Conservation (phyloP, 148 eudicot species). For the Rhododendron griersonianum region DNA sequence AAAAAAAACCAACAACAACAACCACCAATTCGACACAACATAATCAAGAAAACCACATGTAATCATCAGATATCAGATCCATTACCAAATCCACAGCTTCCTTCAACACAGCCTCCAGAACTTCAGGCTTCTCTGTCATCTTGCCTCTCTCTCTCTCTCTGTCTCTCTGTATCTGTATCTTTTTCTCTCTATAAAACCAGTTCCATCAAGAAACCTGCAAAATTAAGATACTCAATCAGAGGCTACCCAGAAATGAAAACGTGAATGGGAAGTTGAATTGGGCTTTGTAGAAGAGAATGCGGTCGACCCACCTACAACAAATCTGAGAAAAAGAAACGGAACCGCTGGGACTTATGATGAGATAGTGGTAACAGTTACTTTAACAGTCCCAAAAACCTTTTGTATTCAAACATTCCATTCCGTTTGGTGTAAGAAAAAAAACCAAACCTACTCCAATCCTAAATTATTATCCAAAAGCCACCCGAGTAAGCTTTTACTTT, state of each 20-base stretch:
- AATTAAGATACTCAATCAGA: neutral
- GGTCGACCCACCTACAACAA: constrained; percentile 41
- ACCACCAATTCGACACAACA: neutral
- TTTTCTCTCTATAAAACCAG: constrained; percentile 6
- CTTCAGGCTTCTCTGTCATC: constrained; percentile 85
- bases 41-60: constrained; percentile 10
- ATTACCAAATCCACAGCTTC: constrained; percentile 99
- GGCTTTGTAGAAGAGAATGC: constrained; percentile 18
- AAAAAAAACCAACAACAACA: neutral
- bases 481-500: neutral
- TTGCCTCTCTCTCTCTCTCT: constrained; percentile 7
- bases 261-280: constrained; percentile 18
- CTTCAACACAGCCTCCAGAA: constrained; percentile 87
- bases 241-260: constrained; percentile 19
- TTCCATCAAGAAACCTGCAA: constrained; percentile 22
- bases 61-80: constrained; percentile 37
- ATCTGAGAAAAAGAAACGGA: constrained; percentile 30
- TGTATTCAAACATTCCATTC: neutral
- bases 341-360: constrained; percentile 16
- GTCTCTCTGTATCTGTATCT: constrained; percentile 11
- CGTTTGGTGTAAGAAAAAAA: neutral
- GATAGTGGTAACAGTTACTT: constrained; percentile 35
- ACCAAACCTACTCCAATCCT: neutral
- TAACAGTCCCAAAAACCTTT: neutral
- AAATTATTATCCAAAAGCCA: neutral